Evolutionary conservation across 345 rosid species (phyloP), one percentile per base, ranked within the genome.

Genomic region (Capsella bursapastoris): DNA sequence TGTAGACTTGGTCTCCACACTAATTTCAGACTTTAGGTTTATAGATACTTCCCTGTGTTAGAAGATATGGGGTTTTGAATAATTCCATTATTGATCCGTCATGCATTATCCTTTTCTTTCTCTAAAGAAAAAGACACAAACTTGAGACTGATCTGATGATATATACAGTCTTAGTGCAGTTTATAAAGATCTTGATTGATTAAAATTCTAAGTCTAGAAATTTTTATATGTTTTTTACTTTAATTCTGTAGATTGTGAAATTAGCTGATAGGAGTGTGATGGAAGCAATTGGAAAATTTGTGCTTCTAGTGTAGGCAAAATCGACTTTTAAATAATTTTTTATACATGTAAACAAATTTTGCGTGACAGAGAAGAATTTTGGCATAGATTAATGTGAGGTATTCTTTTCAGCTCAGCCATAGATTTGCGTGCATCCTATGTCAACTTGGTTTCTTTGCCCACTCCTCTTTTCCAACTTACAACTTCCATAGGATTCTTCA

Each of bases 371-470:
- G 8, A 63, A 61, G 52, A 69, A 28, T 76, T 3, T 8, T 18
- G 22, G 12, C 15, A 47, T 47, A 43, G 59, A 63, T 76, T 70
- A 70, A 37, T 76, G 66, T 45, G 45, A 70, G 70, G 71, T 40
- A 67, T 50, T 64, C 8, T 71, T 77, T 77, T 77, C 56, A 70
- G 34, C 57, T 5, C 14, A 28, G 1, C 14, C 73, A 71, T 77
- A 49, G 81, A 27, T 22, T 57, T 78, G 81, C 77, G 77, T 78
- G 81, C 77, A 77, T 78, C 58, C 16, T 34, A 29, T 78, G 50
- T 14, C 81, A 65, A 71, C 80, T 71, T 77, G 72, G 56, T 78
- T 71, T 62, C 25, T 57, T 38, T 51, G 73, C 81, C 76, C 77
- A 78, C 16, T 59, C 69, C 16, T 52, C 64, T 15, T 71, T 77